Percentiles rank a stretch among this genome's conserved stretches.
Evolutionary conservation across 805 yeast species (phyloP).

Genomic region (Hanseniaspora hatyaiensis): DNA sequence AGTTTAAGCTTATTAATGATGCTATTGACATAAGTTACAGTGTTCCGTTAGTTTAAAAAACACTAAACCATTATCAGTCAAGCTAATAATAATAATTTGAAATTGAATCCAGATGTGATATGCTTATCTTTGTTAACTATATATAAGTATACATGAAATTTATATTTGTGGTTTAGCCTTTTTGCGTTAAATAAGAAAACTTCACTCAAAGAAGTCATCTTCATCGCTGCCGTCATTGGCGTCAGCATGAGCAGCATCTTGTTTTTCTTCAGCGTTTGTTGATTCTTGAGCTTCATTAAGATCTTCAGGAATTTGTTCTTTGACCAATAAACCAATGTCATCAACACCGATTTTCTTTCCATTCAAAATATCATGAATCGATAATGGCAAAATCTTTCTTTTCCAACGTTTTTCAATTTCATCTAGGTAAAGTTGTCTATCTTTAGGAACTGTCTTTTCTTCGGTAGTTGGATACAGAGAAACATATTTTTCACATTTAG

Average conservation of each 20-base stretch:
- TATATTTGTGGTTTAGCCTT: too few species aligned
- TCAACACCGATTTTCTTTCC: slow-evolving; percentile 29
- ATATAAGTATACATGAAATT: background rate
- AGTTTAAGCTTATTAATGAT: slow-evolving; percentile 49
- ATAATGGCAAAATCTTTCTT: slow-evolving; percentile 44
- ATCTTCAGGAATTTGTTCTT: slow-evolving; percentile 16
- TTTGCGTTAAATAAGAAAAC: background rate
- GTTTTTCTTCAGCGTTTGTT: slow-evolving; percentile 17
- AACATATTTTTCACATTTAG: slow-evolving; percentile 66
- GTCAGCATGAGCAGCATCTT: slow-evolving; percentile 18
- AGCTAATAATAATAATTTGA: too few species aligned
- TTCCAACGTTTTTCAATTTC: slow-evolving; percentile 42
- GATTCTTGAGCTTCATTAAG: slow-evolving; percentile 20
- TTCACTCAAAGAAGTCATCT: slow-evolving; percentile 37
- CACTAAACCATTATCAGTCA: too few species aligned
- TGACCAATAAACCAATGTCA: slow-evolving; percentile 21
- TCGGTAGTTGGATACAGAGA: slow-evolving; percentile 53
- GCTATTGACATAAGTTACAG: slow-evolving; percentile 47
- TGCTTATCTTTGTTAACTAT: too few species aligned
- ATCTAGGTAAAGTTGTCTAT: slow-evolving; percentile 40
- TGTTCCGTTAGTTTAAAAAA: slow-evolving; percentile 20
- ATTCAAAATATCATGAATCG: slow-evolving; percentile 36
- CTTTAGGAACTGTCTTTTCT: slow-evolving; percentile 25
- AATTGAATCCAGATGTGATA: too few species aligned
- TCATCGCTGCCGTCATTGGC: slow-evolving; percentile 27